Evolutionary conservation across 805 yeast genomes (phyloP), one percentile per base, ranked within the genome.

Genomic region (Ogataea henricii): DNA sequence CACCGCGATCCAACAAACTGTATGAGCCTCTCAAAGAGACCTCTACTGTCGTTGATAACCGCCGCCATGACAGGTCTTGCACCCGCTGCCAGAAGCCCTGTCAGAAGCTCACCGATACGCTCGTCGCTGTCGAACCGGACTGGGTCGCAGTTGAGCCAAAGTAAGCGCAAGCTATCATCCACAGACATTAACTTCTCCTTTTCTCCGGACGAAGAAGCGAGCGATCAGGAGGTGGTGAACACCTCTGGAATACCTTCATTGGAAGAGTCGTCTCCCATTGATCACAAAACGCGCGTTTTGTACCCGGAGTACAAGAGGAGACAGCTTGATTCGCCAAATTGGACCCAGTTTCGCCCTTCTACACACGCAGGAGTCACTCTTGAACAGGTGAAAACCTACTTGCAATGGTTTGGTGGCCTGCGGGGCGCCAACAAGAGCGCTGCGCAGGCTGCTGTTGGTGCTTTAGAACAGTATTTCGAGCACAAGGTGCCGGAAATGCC

Each of bases 371-470:
- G 59, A 10, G 46, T 48, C 20, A 40, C 55, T 25, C 40, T 55
- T 17, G 50, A 49, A 1, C 56, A 54, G 41, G 52, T 57, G 6
- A 44, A 39, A 13, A 51, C 42, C 10, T 57, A 55, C 33, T 36
- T 57, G n/a, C 33, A 42, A 1, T 57, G 59, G 59, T 56, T 56
- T 47, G 52, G 52, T 13, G 38, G 45, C 12, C 48, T 51, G 3
- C 45, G 52, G 16, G 45, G 47, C 1, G 34, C 55, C 12, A 51
- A 48, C 25, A 42, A 46, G 42, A 18, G 35, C 3, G 40, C 47
- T 16, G 48, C 56, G 12, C 50, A 49, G 9, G 21, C 33, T n/a
- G 39, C 52, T 8, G 34, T 53, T 14, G 34, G 21, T 22, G 48
- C 43, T 10, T 23, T 53, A 14, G 42, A 49, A 20, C 35, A 36